Percentiles rank a stretch among this genome's conserved stretches.
phyloP scores from a whole-genome alignment of 495 filamentous ascomycete species.

The Hypoxylon rickii region DNA sequence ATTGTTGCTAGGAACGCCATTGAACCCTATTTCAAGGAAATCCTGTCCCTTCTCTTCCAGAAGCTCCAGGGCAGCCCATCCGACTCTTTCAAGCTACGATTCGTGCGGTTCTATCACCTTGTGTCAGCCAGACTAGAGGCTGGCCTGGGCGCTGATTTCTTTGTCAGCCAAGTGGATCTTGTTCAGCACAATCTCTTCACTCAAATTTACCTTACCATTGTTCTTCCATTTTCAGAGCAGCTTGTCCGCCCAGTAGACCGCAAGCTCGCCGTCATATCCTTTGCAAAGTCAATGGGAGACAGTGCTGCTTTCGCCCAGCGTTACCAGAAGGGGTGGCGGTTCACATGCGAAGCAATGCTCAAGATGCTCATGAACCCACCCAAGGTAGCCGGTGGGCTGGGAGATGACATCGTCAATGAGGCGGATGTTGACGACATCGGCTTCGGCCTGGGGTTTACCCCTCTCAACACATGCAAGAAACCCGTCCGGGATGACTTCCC shows the following conservation, averaged over 20 bases:
- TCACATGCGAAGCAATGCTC: constrained; percentile 82
- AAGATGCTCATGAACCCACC: constrained; percentile 88
- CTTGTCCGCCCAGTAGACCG: constrained; percentile 86
- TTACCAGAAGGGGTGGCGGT: constrained; percentile 84
- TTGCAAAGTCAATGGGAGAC: constrained; percentile 86
- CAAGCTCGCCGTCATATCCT: constrained; percentile 89
- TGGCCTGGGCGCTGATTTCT: constrained; percentile 87
- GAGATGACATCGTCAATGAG: constrained; percentile 78
- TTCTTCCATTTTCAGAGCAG: constrained; percentile 85
- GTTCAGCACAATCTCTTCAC: constrained; percentile 82
- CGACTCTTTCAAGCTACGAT: constrained; percentile 77
- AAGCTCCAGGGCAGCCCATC: constrained; percentile 77
- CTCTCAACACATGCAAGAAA: constrained; percentile 83
- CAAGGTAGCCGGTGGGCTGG: constrained; percentile 59
- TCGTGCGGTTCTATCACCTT: constrained; percentile 91
- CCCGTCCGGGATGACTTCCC: constrained; percentile 73
- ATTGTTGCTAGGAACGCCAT: constrained; percentile 56
- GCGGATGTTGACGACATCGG: constrained; percentile 91
- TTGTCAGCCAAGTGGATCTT: constrained; percentile 77
- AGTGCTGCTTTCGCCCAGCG: constrained; percentile 76
- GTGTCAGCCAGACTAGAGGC: constrained; percentile 72
- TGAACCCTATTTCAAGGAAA: constrained; percentile 75
- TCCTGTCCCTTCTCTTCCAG: constrained; percentile 80
- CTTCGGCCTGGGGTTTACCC: constrained; percentile 92
- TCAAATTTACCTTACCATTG: constrained; percentile 79